Evolutionary conservation across 1,139 yeast species (phyloP), one percentile per base, ranked within the genome.

Genomic region (Debaryomyces psychrophilus): DNA sequence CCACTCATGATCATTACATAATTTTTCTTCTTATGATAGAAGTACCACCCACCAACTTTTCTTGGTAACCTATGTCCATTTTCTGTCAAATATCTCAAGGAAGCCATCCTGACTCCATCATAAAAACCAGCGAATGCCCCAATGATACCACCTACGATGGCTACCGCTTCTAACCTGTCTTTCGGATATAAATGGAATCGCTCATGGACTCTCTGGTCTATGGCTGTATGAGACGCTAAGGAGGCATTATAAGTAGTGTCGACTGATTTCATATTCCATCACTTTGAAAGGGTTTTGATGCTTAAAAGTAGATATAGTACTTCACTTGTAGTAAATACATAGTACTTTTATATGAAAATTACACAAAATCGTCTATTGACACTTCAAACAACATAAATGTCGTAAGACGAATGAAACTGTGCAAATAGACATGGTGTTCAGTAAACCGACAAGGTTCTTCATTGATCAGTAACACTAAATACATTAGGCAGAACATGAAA

Each of bases 41-140:
- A 87, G 61, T 87, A 90, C 96, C 96, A 89, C 0, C 93, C 95
- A 28, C 90, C 93, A 45, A 83, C 87, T 0, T 87, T 83, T 18
- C 69, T 73, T 3, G 96, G 96, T 50, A 90, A 69, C 40, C 96
- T 66, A 59, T 89, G 96, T 9, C 95, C 87, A 58, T 89, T 89
- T 54, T 87, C 90, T 1, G 92, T 90, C 45, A 89, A 71, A 56
- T 81, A 90, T 40, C 83, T 74, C 34, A 84, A 65, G 0, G 88
- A 79, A 1, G 87, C 70, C 4, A 62, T 55, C 48, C 76, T 76
- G 54, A 81, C 81, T 1, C 95, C 92, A 25, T 74, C 71, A 46
- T 79, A 76, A 57, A 85, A 77, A 2, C 96, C 96, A 8, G 80
- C 71, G 37, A 80, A 56, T 1, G 79, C 76, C 0, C 93, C 95